phyloP scores from a whole-genome alignment of 495 filamentous ascomycete species.

The Hypoxylon lienhwacheense region DNA sequence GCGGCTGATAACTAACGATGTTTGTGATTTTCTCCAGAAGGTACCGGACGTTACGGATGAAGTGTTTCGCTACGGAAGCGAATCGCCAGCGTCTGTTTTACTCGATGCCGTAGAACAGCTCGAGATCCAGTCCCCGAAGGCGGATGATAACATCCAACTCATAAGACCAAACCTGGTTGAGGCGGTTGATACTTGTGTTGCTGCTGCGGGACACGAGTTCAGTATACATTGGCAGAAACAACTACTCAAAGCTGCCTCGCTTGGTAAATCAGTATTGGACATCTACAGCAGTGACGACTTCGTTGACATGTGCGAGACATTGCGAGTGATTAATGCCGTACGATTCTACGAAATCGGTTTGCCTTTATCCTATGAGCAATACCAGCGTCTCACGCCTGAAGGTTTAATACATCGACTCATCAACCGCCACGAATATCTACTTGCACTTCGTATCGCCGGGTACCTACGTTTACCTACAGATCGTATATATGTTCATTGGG shows the following conservation, averaged over 20 bases:
- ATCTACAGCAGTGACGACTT: constrained; percentile 98
- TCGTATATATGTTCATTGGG: constrained; percentile 94
- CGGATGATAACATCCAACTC: constrained; percentile 94
- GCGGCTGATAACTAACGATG: constrained; percentile 82
- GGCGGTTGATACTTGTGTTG: constrained; percentile 83
- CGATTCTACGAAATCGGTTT: constrained; percentile 89
- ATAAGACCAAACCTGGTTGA: constrained; percentile 84
- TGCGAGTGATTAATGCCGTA: constrained; percentile 89
- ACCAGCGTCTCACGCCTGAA: constrained; percentile 82
- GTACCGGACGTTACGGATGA: constrained; percentile 86
- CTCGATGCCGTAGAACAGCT: constrained; percentile 90
- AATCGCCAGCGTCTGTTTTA: constrained; percentile 83
- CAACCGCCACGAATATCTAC: constrained; percentile 85
- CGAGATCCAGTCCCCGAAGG: constrained; percentile 92
- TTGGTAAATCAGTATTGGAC: constrained; percentile 95
- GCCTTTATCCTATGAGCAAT: constrained; percentile 90
- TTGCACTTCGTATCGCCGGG: constrained; percentile 86
- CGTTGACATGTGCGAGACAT: constrained; percentile 94
- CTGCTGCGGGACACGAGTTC: constrained; percentile 88
- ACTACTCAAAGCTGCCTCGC: constrained; percentile 89
- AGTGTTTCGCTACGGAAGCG: constrained; percentile 84
- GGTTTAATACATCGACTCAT: constrained; percentile 81
- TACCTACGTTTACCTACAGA: constrained; percentile 86
- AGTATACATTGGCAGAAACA: constrained; percentile 91
- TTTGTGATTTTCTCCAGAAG: constrained; percentile 93